phyloP scores from a whole-genome alignment of 345 rosid genomes.

The Sonneratia caseolaris region DNA sequence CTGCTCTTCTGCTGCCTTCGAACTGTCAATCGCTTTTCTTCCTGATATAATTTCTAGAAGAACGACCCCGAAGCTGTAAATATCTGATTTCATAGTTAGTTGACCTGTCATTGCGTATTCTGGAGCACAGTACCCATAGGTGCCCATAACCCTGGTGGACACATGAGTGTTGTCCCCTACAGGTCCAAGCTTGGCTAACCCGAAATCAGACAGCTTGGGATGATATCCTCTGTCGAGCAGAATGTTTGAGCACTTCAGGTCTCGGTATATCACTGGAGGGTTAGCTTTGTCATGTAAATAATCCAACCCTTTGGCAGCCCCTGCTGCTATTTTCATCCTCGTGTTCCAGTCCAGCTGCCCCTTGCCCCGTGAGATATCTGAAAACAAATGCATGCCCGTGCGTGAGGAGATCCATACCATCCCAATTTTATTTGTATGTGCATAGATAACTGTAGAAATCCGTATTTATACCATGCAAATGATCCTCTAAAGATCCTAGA shows the following conservation, averaged over 20 bases:
- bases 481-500: slow-evolving; percentile 74
- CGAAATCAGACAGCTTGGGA: slow-evolving; percentile 89
- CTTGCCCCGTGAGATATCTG: slow-evolving; percentile 55
- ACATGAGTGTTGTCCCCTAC: slow-evolving; percentile 88
- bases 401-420: neutral
- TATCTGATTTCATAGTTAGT: slow-evolving; percentile 75
- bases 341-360: slow-evolving; percentile 76
- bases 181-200: slow-evolving; percentile 87
- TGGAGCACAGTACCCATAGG: slow-evolving; percentile 88
- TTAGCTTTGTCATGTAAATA: slow-evolving; percentile 67
- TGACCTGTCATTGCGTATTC: slow-evolving; percentile 95
- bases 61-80: slow-evolving; percentile 82
- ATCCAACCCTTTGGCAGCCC: slow-evolving; percentile 82
- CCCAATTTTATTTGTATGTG: neutral
- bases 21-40: slow-evolving; percentile 69
- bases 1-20: slow-evolving; percentile 61
- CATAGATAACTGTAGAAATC: neutral
- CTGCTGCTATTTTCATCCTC: slow-evolving; percentile 85
- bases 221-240: slow-evolving; percentile 59
- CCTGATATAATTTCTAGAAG: slow-evolving; percentile 86
- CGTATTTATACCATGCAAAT: slow-evolving; percentile 52
- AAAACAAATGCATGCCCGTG: neutral
- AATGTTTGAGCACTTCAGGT: slow-evolving; percentile 80
- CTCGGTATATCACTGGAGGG: slow-evolving; percentile 82
- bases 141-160: slow-evolving; percentile 91